Conservation (phyloP, 148 eudicot species). For the Fallopia convolvulus region DNA sequence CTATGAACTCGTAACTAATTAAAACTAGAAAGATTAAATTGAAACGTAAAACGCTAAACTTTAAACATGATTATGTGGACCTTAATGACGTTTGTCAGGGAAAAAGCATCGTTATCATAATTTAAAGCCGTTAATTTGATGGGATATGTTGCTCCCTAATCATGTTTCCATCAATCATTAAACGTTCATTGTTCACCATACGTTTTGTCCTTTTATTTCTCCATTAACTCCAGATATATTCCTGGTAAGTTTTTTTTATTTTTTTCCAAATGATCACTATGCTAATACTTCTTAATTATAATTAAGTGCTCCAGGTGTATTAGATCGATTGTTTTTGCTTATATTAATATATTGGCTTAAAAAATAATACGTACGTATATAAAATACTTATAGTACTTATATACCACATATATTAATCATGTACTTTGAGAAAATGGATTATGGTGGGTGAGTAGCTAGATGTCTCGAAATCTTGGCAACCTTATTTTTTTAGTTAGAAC, state of each 20-base stretch:
- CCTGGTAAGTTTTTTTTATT: background rate
- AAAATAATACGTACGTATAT: no score
- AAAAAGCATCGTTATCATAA: background rate
- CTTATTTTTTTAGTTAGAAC: background rate
- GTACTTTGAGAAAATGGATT: background rate
- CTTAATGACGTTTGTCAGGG: background rate
- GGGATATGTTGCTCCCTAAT: background rate
- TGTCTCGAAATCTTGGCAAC: background rate
- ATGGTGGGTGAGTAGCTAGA: background rate
- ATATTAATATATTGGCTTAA: no score
- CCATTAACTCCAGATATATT: background rate
- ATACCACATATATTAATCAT: background rate
- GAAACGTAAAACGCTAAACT: background rate
- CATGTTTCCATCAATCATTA: constrained; percentile 1
- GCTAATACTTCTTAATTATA: background rate
- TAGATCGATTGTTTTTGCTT: no score
- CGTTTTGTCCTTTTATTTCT: background rate
- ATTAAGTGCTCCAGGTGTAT: no score
- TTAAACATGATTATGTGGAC: background rate
- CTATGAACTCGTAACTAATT: background rate
- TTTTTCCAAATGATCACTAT: background rate
- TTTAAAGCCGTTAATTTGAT: constrained; percentile 1
- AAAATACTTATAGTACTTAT: no score
- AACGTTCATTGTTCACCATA: background rate
- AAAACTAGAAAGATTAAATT: background rate